Evolutionary conservation across 1,284 basidiomycete genomes (phyloP), one percentile per base, ranked within the genome.

Genomic region (Trichosporon faecale): DNA sequence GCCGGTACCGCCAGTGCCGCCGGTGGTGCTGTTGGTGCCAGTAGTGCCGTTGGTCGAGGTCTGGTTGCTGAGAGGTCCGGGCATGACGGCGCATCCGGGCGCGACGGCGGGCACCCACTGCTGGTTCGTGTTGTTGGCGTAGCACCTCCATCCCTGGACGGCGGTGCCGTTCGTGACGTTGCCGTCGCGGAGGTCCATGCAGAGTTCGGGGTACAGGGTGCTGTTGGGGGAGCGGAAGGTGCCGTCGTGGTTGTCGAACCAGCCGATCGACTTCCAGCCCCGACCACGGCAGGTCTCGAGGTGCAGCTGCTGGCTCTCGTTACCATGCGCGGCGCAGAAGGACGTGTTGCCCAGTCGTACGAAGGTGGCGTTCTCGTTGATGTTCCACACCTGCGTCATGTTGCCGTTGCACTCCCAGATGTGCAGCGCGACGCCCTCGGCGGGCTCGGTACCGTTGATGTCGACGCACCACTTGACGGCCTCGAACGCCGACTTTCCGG

Each of bases 61-160:
- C 29, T 33, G 16, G 29, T 29, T 29, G 29, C 14, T 61, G 7
- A 61, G 29, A 27, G n/a, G 7, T 9, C 29, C 57, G 27, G 57
- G 57, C 27, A 31, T 33, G 57, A 27, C 57, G 11, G 57, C 57
- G 29, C 57, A 61, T n/a, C 12, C 3, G 29, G 57, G 18, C 4
- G 57, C 57, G 31, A 61, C 18, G 29, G 12, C 9, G 1, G 57
- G 16, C 40, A 14, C 12, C 64, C 64, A 65, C 46, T 65, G 64
- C 68, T 81, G 79, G 71, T 81, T 80, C 49, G 68, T 69, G 72
- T 79, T 81, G 67, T 74, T 66, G 23, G 61, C 21, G 72, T 71
- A 77, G 69, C 79, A 79, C 14, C 66, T 66, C 79, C 79, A 81
- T 21, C 79, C 70, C 66, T 81, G 79, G 33, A 75, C 52, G 52